Conservation (phyloP, 805 yeast genomes). For the Kodamaea nitidulidarum region DNA sequence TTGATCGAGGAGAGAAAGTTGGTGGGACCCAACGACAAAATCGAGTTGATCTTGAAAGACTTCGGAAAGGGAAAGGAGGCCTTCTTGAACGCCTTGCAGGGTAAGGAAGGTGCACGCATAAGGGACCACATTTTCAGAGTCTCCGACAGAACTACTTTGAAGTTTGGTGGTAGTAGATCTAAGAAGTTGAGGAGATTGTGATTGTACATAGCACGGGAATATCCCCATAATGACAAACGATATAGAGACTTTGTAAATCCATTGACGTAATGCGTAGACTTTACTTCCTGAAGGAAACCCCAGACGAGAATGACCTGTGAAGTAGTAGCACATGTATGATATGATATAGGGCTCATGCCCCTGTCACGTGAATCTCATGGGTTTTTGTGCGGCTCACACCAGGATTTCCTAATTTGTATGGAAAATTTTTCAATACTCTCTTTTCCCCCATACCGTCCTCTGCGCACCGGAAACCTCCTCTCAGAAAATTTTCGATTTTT, state of each 20-base stretch:
- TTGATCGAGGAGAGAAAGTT: conserved; percentile 60
- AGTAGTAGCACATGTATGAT: too few relatives aligned
- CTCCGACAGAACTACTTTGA: conserved; percentile 74
- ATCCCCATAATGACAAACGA: conserved; percentile 1
- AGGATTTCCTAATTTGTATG: conserved; percentile 3
- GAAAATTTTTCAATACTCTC: conserved; percentile 8
- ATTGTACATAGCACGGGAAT: conserved; percentile 2
- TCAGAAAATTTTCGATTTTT: conserved; percentile 14
- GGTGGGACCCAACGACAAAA: conserved; percentile 47
- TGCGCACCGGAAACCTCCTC: conserved; percentile 5
- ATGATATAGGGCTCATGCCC: conserved; percentile 1
- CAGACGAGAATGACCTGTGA: too few relatives aligned
- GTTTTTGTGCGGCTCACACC: background rate
- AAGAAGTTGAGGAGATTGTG: conserved; percentile 67
- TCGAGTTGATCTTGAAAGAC: conserved; percentile 75
- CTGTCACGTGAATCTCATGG: conserved; percentile 2
- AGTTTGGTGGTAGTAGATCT: conserved; percentile 89
- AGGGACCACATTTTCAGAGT: conserved; percentile 66
- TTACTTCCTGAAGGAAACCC: too few relatives aligned
- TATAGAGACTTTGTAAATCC: background rate
- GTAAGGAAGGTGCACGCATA: conserved; percentile 78
- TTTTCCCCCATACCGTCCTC: conserved; percentile 2
- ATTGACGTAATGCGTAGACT: too few relatives aligned
- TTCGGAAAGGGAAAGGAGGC: conserved; percentile 91
- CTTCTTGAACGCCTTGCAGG: conserved; percentile 75